Base-by-base conservation (phyloP, 352 stramenopile genomes). In the Proteromonas lacertae region DNA sequence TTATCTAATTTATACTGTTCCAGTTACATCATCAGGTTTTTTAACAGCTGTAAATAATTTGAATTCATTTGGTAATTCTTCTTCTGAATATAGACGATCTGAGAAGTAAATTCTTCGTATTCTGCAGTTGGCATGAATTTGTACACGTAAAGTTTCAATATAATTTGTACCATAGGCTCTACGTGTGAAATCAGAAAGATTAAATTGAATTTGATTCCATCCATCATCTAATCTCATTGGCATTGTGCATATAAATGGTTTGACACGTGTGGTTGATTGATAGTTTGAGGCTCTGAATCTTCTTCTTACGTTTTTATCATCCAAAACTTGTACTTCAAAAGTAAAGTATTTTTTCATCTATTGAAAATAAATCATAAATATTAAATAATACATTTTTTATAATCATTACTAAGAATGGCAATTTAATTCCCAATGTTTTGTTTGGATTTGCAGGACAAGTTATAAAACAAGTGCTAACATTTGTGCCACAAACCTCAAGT, bases 121-220 rank as follows among this genome's bases (percentile, higher is more conserved):
- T 42, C 79, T 66, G 52, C 77, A 92, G 46, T 93, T 93, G 32
- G 79, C 79, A 48, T 93, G 79, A 51, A 93, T 91, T 51, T 93
- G 79, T 45, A 93, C 76, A 28, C 76, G 60, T 36, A 93, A 56
- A 34, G 77, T 92, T 55, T 93, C 79, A 39, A 93, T 84, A 52
- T 91, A 93, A 50, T 93, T 93, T 32, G 76, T 93, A 24, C 77
- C 79, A 55, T 93, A 93, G 4, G 79, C 79, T 33, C 79, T 66
- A 4, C 79, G 66, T 43, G 76, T 91, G 37, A 93, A 93, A 53
- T 93, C 79, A 29, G 64, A 80, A 25, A 93, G 55, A 52, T 93
- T 93, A 57, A 93, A 93, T 55, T 93, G 79, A 56, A 93, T 92
- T 57, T 93, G 79, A 57, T 93, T 93, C 79, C 79, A 93, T 20